phyloP scores from a whole-genome alignment of 2,329 filamentous ascomycete genomes.

The Hymenoscyphus fructigenus region DNA sequence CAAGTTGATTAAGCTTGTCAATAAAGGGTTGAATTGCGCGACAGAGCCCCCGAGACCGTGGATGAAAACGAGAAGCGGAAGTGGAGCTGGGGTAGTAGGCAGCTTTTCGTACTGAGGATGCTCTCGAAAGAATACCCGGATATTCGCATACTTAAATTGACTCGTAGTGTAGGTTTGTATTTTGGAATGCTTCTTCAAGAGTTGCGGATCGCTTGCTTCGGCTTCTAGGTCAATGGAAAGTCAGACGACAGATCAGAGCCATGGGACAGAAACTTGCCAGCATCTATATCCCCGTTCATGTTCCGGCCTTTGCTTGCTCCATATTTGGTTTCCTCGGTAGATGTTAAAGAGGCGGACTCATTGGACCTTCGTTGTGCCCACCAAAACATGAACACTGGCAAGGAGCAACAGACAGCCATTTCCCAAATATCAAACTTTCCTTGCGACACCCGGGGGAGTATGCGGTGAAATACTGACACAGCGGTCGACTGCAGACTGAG shows the following conservation, averaged over 20 bases:
- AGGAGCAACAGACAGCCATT: conserved; percentile 23
- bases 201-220: conserved; percentile 61
- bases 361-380: conserved; percentile 23
- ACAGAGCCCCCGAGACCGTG: conserved; percentile 92
- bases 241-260: conserved; percentile 11
- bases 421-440: conserved; percentile 25
- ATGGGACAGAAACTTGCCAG: conserved; percentile 6
- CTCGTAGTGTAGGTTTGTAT: conserved; percentile 71
- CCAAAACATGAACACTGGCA: conserved; percentile 27
- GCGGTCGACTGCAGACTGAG: conserved; percentile 18
- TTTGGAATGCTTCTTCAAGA: conserved; percentile 75
- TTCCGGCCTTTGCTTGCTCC: not conserved
- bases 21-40: conserved; percentile 79
- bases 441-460: conserved; percentile 22
- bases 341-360: conserved; percentile 20
- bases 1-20: conserved; percentile 78
- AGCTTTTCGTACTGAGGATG: conserved; percentile 83
- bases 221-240: conserved; percentile 25
- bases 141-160: conserved; percentile 64
- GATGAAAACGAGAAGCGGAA: conserved; percentile 86
- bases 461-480: conserved; percentile 19
- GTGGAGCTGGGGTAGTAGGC: conserved; percentile 66
- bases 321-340: conserved; percentile 16
- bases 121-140: conserved; percentile 80
- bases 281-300: conserved; percentile 2